A percentile compares a stretch with the other conserved stretches of the same genome.
Evolutionary conservation across 192 early-diverging fungal genomes (phyloP).

Genomic region (Gaertneriomyces sp.): DNA sequence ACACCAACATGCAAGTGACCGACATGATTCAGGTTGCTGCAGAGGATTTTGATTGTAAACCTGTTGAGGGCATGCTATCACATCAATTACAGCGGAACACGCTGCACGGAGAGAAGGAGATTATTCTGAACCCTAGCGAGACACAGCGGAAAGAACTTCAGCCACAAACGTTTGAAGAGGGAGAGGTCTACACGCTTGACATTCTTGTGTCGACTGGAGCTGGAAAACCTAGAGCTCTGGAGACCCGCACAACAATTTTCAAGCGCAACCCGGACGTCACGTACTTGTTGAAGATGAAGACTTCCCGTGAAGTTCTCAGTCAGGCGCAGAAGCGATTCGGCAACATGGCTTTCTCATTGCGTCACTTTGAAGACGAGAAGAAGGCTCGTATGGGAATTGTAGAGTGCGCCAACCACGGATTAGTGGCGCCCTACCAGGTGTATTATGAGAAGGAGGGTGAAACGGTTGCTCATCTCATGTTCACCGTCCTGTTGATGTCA

Average conservation of each 20-base stretch:
- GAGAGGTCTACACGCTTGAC: constrained; percentile 91
- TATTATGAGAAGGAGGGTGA: constrained; percentile 77
- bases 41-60: constrained; percentile 76
- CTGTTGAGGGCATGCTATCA: constrained; percentile 88
- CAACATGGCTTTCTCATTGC: constrained; percentile 83
- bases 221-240: constrained; percentile 66
- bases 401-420: constrained; percentile 79
- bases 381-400: constrained; percentile 88
- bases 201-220: constrained; percentile 86
- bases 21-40: constrained; percentile 77
- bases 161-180: constrained; percentile 59
- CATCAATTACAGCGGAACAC: constrained; percentile 82
- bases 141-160: constrained; percentile 70
- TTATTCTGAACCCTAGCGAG: constrained; percentile 84
- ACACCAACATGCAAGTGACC: constrained; percentile 67
- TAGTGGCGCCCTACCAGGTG: constrained; percentile 79
- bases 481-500: constrained; percentile 87
- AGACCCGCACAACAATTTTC: constrained; percentile 84
- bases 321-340: constrained; percentile 78
- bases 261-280: constrained; percentile 73
- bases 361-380: constrained; percentile 83
- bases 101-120: constrained; percentile 89
- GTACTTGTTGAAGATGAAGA: constrained; percentile 85
- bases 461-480: constrained; percentile 84
- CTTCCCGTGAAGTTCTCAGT: constrained; percentile 68